These are phyloP conservation scores for Yueomyces sinensis DNA, from an alignment of 805 yeast species.

Conservation along the genomic window DNA sequence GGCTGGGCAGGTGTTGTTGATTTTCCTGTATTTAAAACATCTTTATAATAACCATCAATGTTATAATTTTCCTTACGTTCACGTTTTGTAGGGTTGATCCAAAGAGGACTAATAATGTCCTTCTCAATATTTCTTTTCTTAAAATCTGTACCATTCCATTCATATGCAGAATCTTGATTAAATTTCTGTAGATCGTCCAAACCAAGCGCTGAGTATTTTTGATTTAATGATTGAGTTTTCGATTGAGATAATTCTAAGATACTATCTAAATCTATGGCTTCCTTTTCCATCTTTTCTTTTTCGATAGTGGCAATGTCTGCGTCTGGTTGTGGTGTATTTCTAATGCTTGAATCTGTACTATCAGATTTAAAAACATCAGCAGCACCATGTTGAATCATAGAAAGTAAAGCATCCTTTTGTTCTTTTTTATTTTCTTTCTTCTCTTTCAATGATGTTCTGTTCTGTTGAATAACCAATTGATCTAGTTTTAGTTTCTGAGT, in stretches of 20 bases:
- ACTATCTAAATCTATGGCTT: constrained; percentile 43
- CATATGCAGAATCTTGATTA: constrained; percentile 62
- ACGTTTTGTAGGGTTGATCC: constrained; percentile 81
- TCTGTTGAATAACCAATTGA: constrained; percentile 74
- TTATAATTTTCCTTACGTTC: constrained; percentile 77
- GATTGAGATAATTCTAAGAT: constrained; percentile 46
- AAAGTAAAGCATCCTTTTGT: constrained; percentile 58
- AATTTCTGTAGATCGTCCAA: constrained; percentile 69
- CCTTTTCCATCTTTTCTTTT: constrained; percentile 20
- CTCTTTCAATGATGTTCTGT: constrained; percentile 27
- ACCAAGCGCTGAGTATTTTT: constrained; percentile 54
- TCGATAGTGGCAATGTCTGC: background rate
- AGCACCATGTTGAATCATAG: constrained; percentile 80
- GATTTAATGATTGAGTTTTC: constrained; percentile 48
- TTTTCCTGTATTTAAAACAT: constrained; percentile 61
- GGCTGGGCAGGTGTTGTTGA: constrained; percentile 43
- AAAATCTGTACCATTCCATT: constrained; percentile 80
- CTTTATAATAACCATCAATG: constrained; percentile 77
- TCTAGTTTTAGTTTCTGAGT: constrained; percentile 68
- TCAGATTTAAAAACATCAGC: constrained; percentile 35
- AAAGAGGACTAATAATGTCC: constrained; percentile 39
- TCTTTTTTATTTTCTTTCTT: constrained; percentile 21
- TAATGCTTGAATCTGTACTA: constrained; percentile 9
- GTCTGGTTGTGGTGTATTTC: constrained; percentile 14
- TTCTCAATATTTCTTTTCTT: constrained; percentile 45